Evolutionary conservation across 805 yeast species (phyloP), one percentile per base, ranked within the genome.

Genomic region (Hanseniaspora jakobsenii): DNA sequence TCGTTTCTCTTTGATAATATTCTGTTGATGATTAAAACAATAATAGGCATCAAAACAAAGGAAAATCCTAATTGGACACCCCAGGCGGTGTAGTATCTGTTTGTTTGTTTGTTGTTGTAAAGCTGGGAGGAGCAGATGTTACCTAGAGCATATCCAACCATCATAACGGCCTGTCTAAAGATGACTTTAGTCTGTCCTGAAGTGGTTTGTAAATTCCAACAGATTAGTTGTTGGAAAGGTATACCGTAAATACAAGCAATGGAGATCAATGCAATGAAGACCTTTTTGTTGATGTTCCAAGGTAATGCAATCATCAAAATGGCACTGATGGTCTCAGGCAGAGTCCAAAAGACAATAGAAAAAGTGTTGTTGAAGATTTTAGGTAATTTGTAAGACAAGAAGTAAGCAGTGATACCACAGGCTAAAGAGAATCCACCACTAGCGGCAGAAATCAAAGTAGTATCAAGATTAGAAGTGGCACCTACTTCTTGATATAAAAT

Each of bases 371-470:
- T 50, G 31, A 37, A 44, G 1, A 27, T 21, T 28, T 16, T 37
- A 28, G 48, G 48, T 10, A 9, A 44, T 16, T 32, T 38, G 14
- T 29, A 34, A 44, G 38, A 29, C 4, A 59, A 22, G 19, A 54
- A 40, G 4, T 67, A 62, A 2, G 63, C 60, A 27, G 62, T 28
- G 1, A 67, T 46, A 50, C 62, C 53, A 40, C 56, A 58, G 6
- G 58, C 40, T 16, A 62, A 62, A 21, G 66, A 60, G 34, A 60
- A 65, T 0, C 69, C 69, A 39, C 70, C 64, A 23, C 69, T 64
- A 3, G 74, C 76, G 29, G 69, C 75, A 8, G 69, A 56, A 3
- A 72, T 73, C 42, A 73, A 56, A 2, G 73, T 70, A 1, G 76
- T 59, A 47, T 59, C 64, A 38, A 69, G 59, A 47, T 60, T 63